Conservation (phyloP, 192 early-diverging fungal genomes). For the Coemansia aciculifera region DNA sequence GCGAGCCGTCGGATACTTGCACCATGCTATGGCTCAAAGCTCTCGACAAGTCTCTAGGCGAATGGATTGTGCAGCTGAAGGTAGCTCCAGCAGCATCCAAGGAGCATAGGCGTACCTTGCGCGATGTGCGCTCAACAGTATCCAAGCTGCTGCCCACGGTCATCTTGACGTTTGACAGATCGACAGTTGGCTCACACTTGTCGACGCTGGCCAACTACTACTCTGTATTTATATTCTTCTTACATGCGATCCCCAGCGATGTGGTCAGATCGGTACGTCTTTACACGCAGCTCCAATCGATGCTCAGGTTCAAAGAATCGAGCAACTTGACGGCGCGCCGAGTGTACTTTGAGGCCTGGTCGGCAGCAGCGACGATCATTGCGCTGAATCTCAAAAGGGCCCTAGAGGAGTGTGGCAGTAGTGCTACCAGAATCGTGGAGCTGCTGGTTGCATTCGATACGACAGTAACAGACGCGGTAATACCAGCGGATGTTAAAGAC, state of each 20-base stretch:
- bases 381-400: constrained; percentile 10
- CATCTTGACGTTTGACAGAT: constrained; percentile 37
- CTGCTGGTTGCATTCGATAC: constrained; percentile 5
- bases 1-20: constrained; percentile 33
- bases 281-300: constrained; percentile 44
- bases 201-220: constrained; percentile 55
- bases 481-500: constrained; percentile 8
- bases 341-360: constrained; percentile 57
- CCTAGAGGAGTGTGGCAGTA: constrained; percentile 18
- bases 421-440: not conserved
- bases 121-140: constrained; percentile 36
- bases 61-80: constrained; percentile 23
- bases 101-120: constrained; percentile 18
- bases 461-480: not conserved
- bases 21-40: constrained; percentile 44
- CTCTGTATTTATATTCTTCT: constrained; percentile 50
- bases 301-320: constrained; percentile 49
- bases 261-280: constrained; percentile 42
- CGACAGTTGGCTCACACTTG: constrained; percentile 18
- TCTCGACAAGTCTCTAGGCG: constrained; percentile 24
- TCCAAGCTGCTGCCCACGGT: constrained; percentile 55
- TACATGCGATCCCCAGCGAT: constrained; percentile 47
- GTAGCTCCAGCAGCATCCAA: constrained; percentile 10
- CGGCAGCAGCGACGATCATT: constrained; percentile 36
- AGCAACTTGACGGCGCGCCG: constrained; percentile 36